Percentiles rank a stretch among this genome's conserved stretches.
Evolutionary conservation across 495 filamentous ascomycete species (phyloP).

Genomic region (Massariosphaeria phaeospora): DNA sequence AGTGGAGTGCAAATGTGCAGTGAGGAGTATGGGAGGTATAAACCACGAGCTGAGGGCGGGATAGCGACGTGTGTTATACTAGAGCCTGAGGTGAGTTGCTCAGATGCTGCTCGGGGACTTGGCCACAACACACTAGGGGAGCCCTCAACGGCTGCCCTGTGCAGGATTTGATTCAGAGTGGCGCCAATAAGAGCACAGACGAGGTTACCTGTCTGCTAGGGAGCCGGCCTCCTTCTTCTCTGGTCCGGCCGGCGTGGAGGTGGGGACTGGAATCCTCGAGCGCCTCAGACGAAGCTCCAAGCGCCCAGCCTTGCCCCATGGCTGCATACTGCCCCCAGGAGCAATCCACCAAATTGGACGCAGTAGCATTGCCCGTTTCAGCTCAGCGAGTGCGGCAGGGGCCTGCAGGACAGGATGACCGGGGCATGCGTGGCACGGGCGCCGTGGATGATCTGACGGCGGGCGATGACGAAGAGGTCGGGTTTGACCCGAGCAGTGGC

Average conservation of each 20-base stretch:
- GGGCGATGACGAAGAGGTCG: conserved; percentile 19
- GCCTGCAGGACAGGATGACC: conserved; percentile 27
- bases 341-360: conserved; percentile 18
- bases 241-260: conserved; percentile 17
- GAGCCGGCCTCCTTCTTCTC: conserved; percentile 23
- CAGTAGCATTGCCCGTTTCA: conserved; percentile 29
- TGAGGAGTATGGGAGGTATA: conserved; percentile 13
- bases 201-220: conserved; percentile 20
- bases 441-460: conserved; percentile 15
- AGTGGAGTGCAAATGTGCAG: conserved; percentile 5
- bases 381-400: conserved; percentile 17
- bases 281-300: not conserved
- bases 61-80: conserved; percentile 26
- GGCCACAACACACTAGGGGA: not conserved
- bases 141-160: conserved; percentile 23
- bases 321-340: conserved; percentile 1
- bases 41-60: too few species aligned
- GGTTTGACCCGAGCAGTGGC: conserved; percentile 20
- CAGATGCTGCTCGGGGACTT: conserved; percentile 13
- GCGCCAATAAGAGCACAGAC: conserved; percentile 14
- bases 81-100: conserved; percentile 8
- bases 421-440: conserved; percentile 23
- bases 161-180: conserved; percentile 22
- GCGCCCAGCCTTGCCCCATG: conserved; percentile 13
- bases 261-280: conserved; percentile 4